Evolutionary conservation across 371 early-diverging fungal genomes (phyloP).

Genomic region (Rhizopus delemar): DNA sequence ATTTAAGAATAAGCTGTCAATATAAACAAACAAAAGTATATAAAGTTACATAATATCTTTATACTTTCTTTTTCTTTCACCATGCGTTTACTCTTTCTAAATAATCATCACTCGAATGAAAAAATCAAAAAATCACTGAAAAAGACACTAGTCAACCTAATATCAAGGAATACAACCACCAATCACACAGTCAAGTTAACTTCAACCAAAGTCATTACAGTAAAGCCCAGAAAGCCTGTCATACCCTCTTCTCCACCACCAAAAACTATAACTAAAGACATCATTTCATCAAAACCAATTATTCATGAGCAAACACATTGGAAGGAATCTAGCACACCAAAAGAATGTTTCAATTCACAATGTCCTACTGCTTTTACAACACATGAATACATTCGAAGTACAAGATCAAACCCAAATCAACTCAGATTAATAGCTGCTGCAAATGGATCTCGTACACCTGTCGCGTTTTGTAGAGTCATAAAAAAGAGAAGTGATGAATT

Average conservation of each 20-base stretch:
- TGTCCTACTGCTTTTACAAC: conserved; percentile 9
- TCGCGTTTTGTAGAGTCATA: neutral
- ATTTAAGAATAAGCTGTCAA: too few species aligned
- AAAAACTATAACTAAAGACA: neutral
- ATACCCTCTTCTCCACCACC: neutral
- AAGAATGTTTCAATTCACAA: neutral
- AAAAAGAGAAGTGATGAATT: conserved; percentile 18
- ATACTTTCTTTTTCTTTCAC: neutral
- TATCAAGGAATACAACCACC: conserved; percentile 10
- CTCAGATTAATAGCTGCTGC: conserved; percentile 15
- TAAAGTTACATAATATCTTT: neutral
- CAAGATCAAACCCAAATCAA: conserved; percentile 21
- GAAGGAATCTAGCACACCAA: conserved; percentile 7
- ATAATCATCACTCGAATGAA: conserved; percentile 14
- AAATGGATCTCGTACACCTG: conserved; percentile 2
- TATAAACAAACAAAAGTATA: too few species aligned
- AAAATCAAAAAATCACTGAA: conserved; percentile 6
- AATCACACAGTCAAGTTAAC: conserved; percentile 20
- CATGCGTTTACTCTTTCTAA: neutral
- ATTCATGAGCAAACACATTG: conserved; percentile 10
- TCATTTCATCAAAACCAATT: neutral
- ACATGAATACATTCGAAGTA: conserved; percentile 24
- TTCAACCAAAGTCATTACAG: conserved; percentile 10
- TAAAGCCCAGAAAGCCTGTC: too few species aligned
- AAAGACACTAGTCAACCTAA: neutral